Percentiles rank a stretch among this genome's conserved stretches.
These are phyloP conservation scores for Calocybe gambosa DNA, from an alignment of 1,284 basidiomycete species.

Conservation along the genomic window DNA sequence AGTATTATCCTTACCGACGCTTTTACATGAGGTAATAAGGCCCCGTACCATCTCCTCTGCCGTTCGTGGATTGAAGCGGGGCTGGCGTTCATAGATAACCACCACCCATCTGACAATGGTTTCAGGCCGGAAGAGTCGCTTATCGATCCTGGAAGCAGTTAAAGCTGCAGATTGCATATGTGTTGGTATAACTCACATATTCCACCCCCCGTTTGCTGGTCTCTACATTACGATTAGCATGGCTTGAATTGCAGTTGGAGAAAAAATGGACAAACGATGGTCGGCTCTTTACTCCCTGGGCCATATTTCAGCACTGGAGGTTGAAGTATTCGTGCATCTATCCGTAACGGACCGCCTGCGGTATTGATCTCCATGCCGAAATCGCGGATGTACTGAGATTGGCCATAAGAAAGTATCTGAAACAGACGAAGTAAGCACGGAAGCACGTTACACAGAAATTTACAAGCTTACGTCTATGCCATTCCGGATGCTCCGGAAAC, in stretches of 20 bases:
- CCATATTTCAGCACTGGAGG: conserved; percentile 62
- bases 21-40: conserved; percentile 36
- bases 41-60: conserved; percentile 43
- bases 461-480: conserved; percentile 41
- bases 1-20: conserved; percentile 44
- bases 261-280: conserved; percentile 35
- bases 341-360: conserved; percentile 35
- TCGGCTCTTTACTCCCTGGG: conserved; percentile 35
- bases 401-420: conserved; percentile 51
- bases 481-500: conserved; percentile 44
- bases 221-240: conserved; percentile 25
- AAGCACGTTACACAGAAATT: background rate
- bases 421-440: background rate
- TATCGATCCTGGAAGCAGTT: conserved; percentile 47
- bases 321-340: conserved; percentile 48
- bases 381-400: conserved; percentile 62
- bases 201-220: conserved; percentile 62
- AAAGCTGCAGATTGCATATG: no score
- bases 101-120: conserved; percentile 52
- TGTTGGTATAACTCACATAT: conserved; percentile 40
- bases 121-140: conserved; percentile 46
- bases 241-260: background rate
- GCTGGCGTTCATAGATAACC: conserved; percentile 48
- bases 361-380: conserved; percentile 54
- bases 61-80: conserved; percentile 38